phyloP scores from a whole-genome alignment of 306 rosid species.

The Betula pendula region DNA sequence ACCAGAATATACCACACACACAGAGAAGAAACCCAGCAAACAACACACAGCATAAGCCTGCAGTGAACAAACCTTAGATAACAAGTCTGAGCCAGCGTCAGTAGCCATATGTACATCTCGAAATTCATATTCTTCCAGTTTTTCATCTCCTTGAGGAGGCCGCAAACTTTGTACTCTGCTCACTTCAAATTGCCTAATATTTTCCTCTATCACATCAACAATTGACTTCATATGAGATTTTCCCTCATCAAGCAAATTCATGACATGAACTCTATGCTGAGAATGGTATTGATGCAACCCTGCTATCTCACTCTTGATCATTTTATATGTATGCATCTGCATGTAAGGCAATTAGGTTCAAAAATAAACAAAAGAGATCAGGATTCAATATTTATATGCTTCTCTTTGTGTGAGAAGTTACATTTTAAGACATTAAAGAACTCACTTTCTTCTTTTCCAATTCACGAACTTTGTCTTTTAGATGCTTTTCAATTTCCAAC shows the following conservation, averaged over 20 bases:
- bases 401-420: not conserved
- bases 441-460: slow-evolving; percentile 81
- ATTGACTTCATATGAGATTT: slow-evolving; percentile 56
- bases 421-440: slow-evolving; percentile 24
- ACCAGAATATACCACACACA: not conserved
- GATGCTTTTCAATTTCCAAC: slow-evolving; percentile 93
- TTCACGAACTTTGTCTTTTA: slow-evolving; percentile 65
- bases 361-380: slow-evolving; percentile 24
- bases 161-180: slow-evolving; percentile 34
- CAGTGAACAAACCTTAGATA: slow-evolving; percentile 50
- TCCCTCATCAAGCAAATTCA: slow-evolving; percentile 66
- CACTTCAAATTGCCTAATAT: slow-evolving; percentile 40
- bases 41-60: slow-evolving; percentile 9
- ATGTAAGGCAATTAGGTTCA: slow-evolving; percentile 31
- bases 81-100: slow-evolving; percentile 34
- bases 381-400: not conserved
- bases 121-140: slow-evolving; percentile 54
- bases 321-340: slow-evolving; percentile 57
- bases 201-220: slow-evolving; percentile 53
- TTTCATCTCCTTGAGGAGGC: slow-evolving; percentile 44
- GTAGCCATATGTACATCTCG: slow-evolving; percentile 57
- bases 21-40: slow-evolving; percentile 1
- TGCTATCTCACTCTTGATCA: slow-evolving; percentile 51
- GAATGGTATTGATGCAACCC: slow-evolving; percentile 57
- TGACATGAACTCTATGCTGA: slow-evolving; percentile 51